Conservation (phyloP, 345 rosid genomes). For the Citrus hindsii region DNA sequence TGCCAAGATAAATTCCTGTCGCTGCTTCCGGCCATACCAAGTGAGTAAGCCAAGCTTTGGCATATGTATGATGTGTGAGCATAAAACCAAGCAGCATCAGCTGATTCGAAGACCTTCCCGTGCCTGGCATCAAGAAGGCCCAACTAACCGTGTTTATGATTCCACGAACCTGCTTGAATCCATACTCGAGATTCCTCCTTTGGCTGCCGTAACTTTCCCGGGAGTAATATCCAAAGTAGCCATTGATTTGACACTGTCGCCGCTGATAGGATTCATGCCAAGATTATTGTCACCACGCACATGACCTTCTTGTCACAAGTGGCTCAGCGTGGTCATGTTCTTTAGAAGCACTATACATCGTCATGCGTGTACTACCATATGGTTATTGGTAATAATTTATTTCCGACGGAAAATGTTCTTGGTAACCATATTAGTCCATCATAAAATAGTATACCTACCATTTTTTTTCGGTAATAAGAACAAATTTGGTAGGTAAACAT, state of each 20-base stretch:
- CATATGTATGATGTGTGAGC: constrained; percentile 14
- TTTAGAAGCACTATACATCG: constrained; percentile 5
- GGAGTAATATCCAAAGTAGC: constrained; percentile 16
- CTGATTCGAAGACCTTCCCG: not conserved
- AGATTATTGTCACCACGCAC: not conserved
- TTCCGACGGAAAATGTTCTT: no score
- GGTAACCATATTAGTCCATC: no score
- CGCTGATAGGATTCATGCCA: not conserved
- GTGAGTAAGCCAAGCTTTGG: constrained; percentile 19
- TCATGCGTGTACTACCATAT: constrained; percentile 8
- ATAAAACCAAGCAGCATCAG: constrained; percentile 22
- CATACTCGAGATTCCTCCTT: no score
- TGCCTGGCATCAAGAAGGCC: not conserved
- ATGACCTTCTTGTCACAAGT: constrained; percentile 27
- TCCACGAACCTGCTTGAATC: no score
- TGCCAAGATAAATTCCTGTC: not conserved
- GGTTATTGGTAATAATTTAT: no score
- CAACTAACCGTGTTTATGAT: no score
- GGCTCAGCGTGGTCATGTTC: constrained; percentile 11
- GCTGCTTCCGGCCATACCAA: constrained; percentile 29
- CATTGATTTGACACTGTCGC: constrained; percentile 3
- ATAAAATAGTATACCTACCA: no score
- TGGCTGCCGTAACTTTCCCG: not conserved
- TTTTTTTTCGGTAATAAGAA: no score
- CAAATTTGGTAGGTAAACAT: no score